Base-by-base conservation (phyloP, 1,139 yeast genomes). In the Chernovozyma sophiae-reginae region DNA sequence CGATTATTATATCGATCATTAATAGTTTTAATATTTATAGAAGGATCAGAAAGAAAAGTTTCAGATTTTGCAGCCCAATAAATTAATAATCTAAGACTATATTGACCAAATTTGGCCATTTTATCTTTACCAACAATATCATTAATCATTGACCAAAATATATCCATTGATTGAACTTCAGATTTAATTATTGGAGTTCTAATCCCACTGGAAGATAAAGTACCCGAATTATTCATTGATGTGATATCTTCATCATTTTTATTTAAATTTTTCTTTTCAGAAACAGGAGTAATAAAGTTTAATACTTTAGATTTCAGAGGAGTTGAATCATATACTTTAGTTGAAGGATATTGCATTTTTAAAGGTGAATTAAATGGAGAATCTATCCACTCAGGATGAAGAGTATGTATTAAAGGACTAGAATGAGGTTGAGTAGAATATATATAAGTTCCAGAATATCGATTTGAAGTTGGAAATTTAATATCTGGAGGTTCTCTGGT, bases 71-170 rank as follows among this genome's bases (percentile, higher is more conserved):
- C 51, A 8, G 81, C 67, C 50, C 79, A 77, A 40, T 69, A 58
- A 19, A 77, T 60, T 23, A 81, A 52, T 23, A 82, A 55, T 42
- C 83, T 69, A 35, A 83, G 56, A 0, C 73, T 53, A 49, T 81
- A 82, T 48, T 79, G 84, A 22, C 78, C 65, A 4, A 78, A 64
- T 49, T 83, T 83, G 25, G 86, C 84, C 46, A 80, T 43, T 49
- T 81, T 81, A 51, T 83, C 92, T 53, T 82, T 83, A 25, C 90
- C 90, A 2, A 76, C 69, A 20, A 81, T 56, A 39, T 72, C 71
- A 42, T 72, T 74, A 40, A 80, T 56, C 60, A 77, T 60, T 27
- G 64, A 62, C 60, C 79, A 71, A 39, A 79, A 62, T 4, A 81
- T 60, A 35, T 76, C 81, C 54, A 43, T 40, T 38, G 16, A 37